These are phyloP conservation scores for Trichoderma orchidacearum DNA, from an alignment of 495 filamentous ascomycete genomes.

Conservation along the genomic window DNA sequence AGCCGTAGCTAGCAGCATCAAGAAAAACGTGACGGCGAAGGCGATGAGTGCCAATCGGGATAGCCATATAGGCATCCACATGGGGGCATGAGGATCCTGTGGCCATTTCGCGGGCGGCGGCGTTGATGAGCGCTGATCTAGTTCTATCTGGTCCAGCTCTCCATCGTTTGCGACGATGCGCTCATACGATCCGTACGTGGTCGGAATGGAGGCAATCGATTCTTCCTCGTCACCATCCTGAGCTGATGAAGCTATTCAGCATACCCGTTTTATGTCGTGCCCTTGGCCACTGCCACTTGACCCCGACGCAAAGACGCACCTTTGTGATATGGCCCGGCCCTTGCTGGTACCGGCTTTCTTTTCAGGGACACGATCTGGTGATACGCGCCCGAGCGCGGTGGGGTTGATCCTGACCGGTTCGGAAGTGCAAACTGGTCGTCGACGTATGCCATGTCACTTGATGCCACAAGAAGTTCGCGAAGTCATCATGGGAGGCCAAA, in stretches of 20 bases:
- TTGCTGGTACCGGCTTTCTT: not conserved
- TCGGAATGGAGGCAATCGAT: not conserved
- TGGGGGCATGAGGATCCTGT: not conserved
- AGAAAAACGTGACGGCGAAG: slow-evolving; percentile 4
- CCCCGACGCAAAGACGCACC: not conserved
- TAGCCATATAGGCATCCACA: slow-evolving; percentile 8
- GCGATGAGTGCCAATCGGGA: not conserved
- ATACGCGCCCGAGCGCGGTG: not conserved
- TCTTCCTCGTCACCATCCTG: not conserved
- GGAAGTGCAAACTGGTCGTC: not conserved
- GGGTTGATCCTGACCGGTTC: not conserved
- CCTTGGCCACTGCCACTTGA: not conserved
- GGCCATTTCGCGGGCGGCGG: not conserved
- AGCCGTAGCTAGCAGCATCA: slow-evolving; percentile 3
- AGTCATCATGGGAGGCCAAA: not conserved
- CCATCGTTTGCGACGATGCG: not conserved
- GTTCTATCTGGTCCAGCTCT: too few relatives aligned
- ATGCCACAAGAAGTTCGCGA: not conserved
- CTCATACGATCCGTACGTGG: not conserved
- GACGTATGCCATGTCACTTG: not conserved
- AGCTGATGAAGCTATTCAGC: not conserved
- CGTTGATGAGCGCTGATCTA: not conserved
- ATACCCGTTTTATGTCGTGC: not conserved
- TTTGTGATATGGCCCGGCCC: not conserved
- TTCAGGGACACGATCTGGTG: not conserved